These are phyloP conservation scores for Saprolegnia parasitica DNA, from an alignment of 352 stramenopile species.

Conservation along the genomic window DNA sequence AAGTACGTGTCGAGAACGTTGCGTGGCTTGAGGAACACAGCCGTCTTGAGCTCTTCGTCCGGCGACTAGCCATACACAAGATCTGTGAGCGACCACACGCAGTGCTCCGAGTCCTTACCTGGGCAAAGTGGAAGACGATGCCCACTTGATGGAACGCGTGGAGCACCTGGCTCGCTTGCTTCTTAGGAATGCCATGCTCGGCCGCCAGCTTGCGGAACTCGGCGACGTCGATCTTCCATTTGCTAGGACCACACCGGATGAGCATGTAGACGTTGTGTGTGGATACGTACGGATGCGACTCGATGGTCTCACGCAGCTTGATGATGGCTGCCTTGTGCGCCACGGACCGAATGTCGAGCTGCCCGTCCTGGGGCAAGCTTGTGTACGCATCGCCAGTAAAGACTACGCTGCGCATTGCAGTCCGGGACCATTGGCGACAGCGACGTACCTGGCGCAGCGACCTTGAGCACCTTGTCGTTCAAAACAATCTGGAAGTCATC, in stretches of 20 bases:
- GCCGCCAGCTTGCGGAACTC: constrained; percentile 65
- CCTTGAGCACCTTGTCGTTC: constrained; percentile 70
- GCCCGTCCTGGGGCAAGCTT: constrained; percentile 62
- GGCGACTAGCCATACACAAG: constrained; percentile 32
- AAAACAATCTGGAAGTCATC: constrained; percentile 80
- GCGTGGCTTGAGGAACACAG: constrained; percentile 74
- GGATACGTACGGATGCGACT: constrained; percentile 44
- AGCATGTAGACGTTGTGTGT: neutral
- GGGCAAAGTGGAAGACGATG: constrained; percentile 77
- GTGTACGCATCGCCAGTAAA: constrained; percentile 58
- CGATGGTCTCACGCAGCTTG: constrained; percentile 60
- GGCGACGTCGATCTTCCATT: constrained; percentile 27
- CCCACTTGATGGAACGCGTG: constrained; percentile 70
- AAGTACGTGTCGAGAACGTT: constrained; percentile 77
- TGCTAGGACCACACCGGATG: constrained; percentile 33
- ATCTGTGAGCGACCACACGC: neutral
- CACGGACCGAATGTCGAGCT: constrained; percentile 74
- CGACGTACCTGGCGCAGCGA: constrained; percentile 44
- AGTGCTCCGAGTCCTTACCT: constrained; percentile 28
- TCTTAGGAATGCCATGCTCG: constrained; percentile 76
- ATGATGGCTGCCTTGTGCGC: constrained; percentile 78
- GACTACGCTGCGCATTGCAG: neutral
- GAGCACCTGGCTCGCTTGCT: constrained; percentile 70
- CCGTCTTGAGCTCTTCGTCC: constrained; percentile 66
- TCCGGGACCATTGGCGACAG: neutral